phyloP scores from a whole-genome alignment of 352 stramenopile species.

The Globisporangium solare region DNA sequence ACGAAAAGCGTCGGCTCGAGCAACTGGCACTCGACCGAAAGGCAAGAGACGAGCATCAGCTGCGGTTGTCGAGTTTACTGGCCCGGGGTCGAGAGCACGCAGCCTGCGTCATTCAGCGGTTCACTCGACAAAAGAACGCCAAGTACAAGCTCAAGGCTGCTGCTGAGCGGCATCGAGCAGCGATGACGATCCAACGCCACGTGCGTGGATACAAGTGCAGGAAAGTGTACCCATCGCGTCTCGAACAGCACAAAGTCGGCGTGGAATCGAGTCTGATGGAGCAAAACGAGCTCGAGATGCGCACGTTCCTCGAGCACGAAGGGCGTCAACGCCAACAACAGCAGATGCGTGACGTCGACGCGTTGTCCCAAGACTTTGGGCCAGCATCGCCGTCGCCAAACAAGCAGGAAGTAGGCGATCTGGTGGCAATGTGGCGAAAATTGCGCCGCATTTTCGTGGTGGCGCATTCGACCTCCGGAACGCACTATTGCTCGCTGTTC shows the following conservation, averaged over 20 bases:
- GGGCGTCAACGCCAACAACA: conserved; percentile 1
- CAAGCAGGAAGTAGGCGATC: conserved; percentile 28
- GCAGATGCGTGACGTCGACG: conserved; percentile 1
- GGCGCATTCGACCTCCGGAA: conserved; percentile 19
- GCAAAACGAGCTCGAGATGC: conserved; percentile 29
- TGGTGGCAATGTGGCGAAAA: conserved; percentile 47
- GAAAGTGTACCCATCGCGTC: conserved; percentile 17
- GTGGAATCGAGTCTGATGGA: conserved; percentile 28
- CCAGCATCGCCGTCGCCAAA: conserved; percentile 8
- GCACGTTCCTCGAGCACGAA: conserved; percentile 12
- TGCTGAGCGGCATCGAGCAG: conserved; percentile 8
- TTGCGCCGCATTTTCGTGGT: conserved; percentile 44
- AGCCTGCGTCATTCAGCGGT: conserved; percentile 24
- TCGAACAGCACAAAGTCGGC: conserved; percentile 13
- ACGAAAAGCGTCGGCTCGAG: conserved; percentile 52
- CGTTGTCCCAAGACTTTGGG: conserved; percentile 7
- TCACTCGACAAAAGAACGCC: conserved; percentile 11
- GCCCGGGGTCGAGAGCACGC: conserved; percentile 17
- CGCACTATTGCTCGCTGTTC: conserved; percentile 29
- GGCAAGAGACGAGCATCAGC: conserved; percentile 13
- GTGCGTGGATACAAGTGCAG: conserved; percentile 24
- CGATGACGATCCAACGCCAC: conserved; percentile 25
- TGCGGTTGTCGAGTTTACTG: conserved; percentile 11
- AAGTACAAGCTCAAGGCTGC: neutral
- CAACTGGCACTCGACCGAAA: conserved; percentile 30